phyloP scores from a whole-genome alignment of 2,329 filamentous ascomycete genomes.

The Pestalotiopsis sp. region DNA sequence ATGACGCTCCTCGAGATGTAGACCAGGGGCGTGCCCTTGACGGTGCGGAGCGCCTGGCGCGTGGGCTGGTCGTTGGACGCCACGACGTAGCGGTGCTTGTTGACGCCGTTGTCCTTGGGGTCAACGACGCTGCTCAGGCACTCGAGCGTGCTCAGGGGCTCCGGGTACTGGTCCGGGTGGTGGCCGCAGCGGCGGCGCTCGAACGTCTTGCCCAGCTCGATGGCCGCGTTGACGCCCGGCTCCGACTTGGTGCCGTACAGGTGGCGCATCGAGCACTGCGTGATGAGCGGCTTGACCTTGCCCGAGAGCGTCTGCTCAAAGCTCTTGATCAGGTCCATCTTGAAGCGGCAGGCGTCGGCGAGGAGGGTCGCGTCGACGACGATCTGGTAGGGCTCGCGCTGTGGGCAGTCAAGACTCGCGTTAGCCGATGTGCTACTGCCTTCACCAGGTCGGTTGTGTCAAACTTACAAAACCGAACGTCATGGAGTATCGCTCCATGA shows the following conservation, averaged over 20 bases:
- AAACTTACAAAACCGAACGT: constrained; percentile 82
- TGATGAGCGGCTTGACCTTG: constrained; percentile 80
- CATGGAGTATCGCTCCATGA: constrained; percentile 89
- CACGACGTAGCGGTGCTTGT: constrained; percentile 80
- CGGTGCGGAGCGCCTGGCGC: constrained; percentile 62
- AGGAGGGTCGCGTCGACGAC: constrained; percentile 87
- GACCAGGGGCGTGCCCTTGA: constrained; percentile 74
- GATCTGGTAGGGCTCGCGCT: constrained; percentile 71
- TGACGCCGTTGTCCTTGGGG: constrained; percentile 69
- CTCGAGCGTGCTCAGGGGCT: constrained; percentile 69
- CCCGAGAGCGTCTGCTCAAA: constrained; percentile 85
- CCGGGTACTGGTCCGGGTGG: constrained; percentile 69
- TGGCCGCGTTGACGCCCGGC: constrained; percentile 58
- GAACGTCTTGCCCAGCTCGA: constrained; percentile 73
- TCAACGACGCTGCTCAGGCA: constrained; percentile 78
- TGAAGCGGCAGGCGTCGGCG: constrained; percentile 77
- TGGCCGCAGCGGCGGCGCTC: constrained; percentile 81
- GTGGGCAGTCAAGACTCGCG: background rate
- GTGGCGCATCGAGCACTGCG: constrained; percentile 79
- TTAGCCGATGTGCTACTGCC: background rate
- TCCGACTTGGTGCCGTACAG: constrained; percentile 67
- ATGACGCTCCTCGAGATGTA: constrained; percentile 81
- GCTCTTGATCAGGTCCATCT: constrained; percentile 82
- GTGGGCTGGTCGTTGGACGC: constrained; percentile 71
- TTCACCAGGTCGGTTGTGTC: constrained; percentile 59